Evolutionary conservation across 371 early-diverging fungal genomes (phyloP).

Genomic region (Rhizopus microsporus): DNA sequence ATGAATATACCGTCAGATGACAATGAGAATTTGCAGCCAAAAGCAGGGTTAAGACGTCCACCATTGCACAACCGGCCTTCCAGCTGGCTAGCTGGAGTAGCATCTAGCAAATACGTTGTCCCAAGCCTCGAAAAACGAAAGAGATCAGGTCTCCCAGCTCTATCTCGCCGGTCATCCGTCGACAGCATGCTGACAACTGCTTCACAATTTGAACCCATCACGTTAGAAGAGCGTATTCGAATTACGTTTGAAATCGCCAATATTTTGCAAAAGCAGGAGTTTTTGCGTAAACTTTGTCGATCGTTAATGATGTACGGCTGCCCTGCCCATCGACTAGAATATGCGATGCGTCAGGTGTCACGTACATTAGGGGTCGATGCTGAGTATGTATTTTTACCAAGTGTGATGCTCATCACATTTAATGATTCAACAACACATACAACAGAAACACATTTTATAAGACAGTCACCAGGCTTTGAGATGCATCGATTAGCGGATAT

Average conservation of each 20-base stretch:
- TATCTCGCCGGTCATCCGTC: constrained; percentile 36
- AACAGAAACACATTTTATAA: constrained; percentile 74
- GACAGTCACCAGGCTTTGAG: constrained; percentile 62
- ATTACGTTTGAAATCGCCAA: constrained; percentile 63
- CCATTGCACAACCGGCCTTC: constrained; percentile 33
- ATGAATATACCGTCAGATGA: constrained; percentile 7
- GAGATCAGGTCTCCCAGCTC: constrained; percentile 15
- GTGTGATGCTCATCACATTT: constrained; percentile 74
- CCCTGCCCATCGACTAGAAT: constrained; percentile 65
- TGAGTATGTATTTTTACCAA: constrained; percentile 68
- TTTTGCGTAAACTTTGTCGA: constrained; percentile 53
- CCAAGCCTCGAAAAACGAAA: constrained; percentile 45
- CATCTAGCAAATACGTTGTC: constrained; percentile 40
- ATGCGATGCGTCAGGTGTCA: constrained; percentile 50
- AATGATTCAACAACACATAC: constrained; percentile 73
- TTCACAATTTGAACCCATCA: constrained; percentile 50
- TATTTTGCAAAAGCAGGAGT: constrained; percentile 62
- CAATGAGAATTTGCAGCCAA: neutral
- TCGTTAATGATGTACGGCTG: constrained; percentile 59
- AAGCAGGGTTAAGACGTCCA: constrained; percentile 27
- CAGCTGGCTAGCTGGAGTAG: constrained; percentile 43
- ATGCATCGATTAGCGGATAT: constrained; percentile 67
- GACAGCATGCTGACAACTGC: constrained; percentile 53
- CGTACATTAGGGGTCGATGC: constrained; percentile 65
- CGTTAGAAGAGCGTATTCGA: constrained; percentile 55